These are phyloP conservation scores for Chlorokybus atmophyticus DNA, from an alignment of 139 green algal species.

Conservation along the genomic window DNA sequence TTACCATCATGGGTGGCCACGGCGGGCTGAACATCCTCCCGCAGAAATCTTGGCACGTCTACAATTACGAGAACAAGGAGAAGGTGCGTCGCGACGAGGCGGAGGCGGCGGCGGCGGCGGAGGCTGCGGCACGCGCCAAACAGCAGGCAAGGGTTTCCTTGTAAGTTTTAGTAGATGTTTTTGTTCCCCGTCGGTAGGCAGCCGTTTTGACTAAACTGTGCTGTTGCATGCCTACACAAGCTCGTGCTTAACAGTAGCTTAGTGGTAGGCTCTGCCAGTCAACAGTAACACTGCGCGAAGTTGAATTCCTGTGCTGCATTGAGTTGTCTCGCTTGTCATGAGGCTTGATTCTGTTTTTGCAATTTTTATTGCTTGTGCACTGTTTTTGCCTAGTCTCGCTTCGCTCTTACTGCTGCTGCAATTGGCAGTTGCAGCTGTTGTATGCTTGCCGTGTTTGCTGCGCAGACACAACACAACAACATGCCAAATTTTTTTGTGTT, in stretches of 20 bases:
- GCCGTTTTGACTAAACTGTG: slow-evolving; percentile 15
- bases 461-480: no score
- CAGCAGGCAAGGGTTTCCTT: slow-evolving; percentile 7
- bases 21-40: slow-evolving; percentile 92
- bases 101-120: slow-evolving; percentile 1
- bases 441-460: no score
- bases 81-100: slow-evolving; percentile 42
- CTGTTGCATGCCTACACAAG: background rate
- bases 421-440: no score
- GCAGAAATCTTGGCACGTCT: slow-evolving; percentile 92
- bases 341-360: no score
- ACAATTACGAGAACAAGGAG: slow-evolving; percentile 64
- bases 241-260: background rate
- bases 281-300: no score
- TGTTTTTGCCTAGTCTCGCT: no score
- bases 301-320: no score
- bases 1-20: slow-evolving; percentile 87
- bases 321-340: no score
- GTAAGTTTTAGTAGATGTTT: background rate
- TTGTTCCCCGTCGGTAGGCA: background rate
- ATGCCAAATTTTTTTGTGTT: no score
- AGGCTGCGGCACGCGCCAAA: slow-evolving; percentile 1
- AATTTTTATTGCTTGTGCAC: no score
- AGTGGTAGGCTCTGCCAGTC: slow-evolving; percentile 1
- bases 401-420: no score